Evolutionary conservation across 441 rosid species (phyloP).

Genomic region (Adansonia rubrostipa): DNA sequence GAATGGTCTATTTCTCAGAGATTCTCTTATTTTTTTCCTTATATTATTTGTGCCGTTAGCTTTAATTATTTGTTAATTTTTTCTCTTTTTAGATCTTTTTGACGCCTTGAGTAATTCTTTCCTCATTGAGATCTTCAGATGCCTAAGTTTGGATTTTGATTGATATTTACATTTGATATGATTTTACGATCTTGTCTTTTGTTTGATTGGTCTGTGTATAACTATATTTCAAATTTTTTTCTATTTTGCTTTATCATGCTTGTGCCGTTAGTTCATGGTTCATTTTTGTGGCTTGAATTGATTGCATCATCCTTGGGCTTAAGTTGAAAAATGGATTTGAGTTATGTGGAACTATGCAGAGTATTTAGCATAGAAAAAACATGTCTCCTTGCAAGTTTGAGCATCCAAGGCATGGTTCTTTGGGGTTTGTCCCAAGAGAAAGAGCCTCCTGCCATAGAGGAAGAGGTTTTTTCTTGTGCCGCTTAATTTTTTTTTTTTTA

Average conservation of each 20-base stretch:
- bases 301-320: not conserved
- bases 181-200: not conserved
- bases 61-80: not conserved
- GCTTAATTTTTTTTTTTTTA: not conserved
- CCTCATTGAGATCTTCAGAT: not conserved
- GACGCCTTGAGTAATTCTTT: not conserved
- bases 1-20: not conserved
- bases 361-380: constrained; percentile 28
- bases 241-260: not conserved
- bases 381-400: constrained; percentile 79
- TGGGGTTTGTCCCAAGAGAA: constrained; percentile 71
- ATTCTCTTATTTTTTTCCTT: not conserved
- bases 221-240: not conserved
- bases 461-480: constrained; percentile 44
- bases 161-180: no score
- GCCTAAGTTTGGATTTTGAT: not conserved
- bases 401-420: constrained; percentile 70
- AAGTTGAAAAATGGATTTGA: not conserved
- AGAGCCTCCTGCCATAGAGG: constrained; percentile 69
- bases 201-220: not conserved
- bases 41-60: not conserved
- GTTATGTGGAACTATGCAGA: constrained; percentile 15
- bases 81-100: not conserved
- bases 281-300: not conserved
- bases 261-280: not conserved